phyloP scores from a whole-genome alignment of 306 rosid genomes.

The Begonia masoniana region DNA sequence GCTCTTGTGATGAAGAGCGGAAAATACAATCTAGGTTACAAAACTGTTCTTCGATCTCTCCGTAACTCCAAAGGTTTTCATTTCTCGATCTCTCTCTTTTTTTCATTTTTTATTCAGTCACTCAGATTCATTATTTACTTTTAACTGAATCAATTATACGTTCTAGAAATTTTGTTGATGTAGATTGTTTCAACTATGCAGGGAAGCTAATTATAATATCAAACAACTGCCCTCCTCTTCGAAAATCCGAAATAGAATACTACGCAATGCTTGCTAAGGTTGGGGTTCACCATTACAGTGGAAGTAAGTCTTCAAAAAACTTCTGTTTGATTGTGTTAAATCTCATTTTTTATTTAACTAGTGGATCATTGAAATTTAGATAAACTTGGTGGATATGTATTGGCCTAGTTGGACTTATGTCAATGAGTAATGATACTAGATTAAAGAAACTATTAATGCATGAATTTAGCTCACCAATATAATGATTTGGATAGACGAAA shows the following conservation, averaged over 20 bases:
- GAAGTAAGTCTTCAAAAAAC: constrained; percentile 20
- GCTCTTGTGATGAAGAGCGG: constrained; percentile 37
- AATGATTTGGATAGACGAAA: no score
- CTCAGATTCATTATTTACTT: not conserved
- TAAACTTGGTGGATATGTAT: no score
- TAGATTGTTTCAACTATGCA: constrained; percentile 4
- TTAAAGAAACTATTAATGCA: no score
- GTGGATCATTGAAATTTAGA: no score
- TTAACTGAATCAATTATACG: not conserved
- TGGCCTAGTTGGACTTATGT: no score
- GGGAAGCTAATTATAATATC: constrained; percentile 38
- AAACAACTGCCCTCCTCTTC: constrained; percentile 32
- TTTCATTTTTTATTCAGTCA: not conserved
- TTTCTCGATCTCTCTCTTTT: not conserved
- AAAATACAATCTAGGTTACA: constrained; percentile 27
- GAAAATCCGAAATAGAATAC: constrained; percentile 36
- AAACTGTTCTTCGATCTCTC: constrained; percentile 30
- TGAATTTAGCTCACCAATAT: no score
- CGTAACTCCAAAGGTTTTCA: constrained; percentile 27
- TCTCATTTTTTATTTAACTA: no score
- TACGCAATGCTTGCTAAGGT: constrained; percentile 40
- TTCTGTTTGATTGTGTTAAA: not conserved
- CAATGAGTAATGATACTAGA: no score
- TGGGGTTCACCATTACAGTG: constrained; percentile 40
- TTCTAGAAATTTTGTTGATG: no score